Base-by-base conservation (phyloP, 176 grass and related monocot genomes). In the Saccharum officinarum region DNA sequence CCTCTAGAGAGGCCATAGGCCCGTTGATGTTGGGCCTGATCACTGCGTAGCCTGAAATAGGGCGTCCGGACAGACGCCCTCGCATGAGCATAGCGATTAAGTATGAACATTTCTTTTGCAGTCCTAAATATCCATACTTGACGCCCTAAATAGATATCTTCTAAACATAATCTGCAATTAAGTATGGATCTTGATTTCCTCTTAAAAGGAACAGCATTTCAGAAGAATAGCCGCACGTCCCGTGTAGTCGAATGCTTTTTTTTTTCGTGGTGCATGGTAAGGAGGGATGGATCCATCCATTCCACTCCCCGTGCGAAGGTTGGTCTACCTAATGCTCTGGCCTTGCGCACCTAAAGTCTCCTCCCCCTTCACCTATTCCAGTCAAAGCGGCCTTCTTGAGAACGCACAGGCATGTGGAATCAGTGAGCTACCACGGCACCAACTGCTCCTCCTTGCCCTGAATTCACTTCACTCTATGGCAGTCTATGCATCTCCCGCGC, bases 271-370 rank as follows among this genome's bases (percentile, higher is more conserved):
- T 44, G 38, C 9, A 23, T 45, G 44, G 42, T 88, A 61, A 86
- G 12, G 50, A 74, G 7, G 25, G 7, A 34, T 34, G 46, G 25
- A 75, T 10, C 8, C 31, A 1, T 31, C 46, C 74, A 33, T 38
- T 76, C 49, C 5, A 38, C 50, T 77, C 74, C n/a, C 50, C 49
- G 42, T 23, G 25, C 15, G 41, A 78, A 57, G 79, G 69, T 91
- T 88, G 69, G 90, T 91, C 88, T 38, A 91, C 90, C 90, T 88
- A 91, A 85, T 88, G 36, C 71, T 74, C 90, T 81, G 42, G 54
- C 62, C 64, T 18, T 6, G 39, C 37, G n/a, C 70, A 91, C 85
- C 85, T 91, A 85, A 87, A 87, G 25, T 61, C 57, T 61, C 76
- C 89, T 63, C n/a, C 63, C n/a, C 47, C 47, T 30, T 23, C 72